A percentile compares a stretch with the other conserved stretches of the same genome.
Conservation (phyloP, 2,329 filamentous ascomycete genomes). For the Pestalotiopsis sp. region DNA sequence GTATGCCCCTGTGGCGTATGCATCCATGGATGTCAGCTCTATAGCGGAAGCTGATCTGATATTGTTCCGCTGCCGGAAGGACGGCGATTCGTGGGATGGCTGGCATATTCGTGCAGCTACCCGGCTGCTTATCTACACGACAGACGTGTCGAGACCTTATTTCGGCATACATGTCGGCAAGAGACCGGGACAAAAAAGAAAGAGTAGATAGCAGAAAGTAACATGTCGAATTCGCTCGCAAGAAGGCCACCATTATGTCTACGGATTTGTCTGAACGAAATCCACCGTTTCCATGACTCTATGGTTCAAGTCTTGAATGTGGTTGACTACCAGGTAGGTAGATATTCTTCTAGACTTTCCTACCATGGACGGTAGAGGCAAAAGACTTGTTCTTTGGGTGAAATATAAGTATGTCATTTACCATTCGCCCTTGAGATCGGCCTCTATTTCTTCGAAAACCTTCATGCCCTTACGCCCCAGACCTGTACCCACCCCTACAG, state of each 20-base stretch:
- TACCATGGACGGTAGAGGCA: no score
- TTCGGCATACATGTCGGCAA: neutral
- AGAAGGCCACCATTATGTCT: no score
- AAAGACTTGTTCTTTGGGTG: neutral
- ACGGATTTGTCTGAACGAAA: no score
- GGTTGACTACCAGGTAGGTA: no score
- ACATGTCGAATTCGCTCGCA: no score
- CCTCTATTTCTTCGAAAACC: conserved; percentile 63
- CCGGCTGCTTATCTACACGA: neutral
- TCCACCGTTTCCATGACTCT: no score
- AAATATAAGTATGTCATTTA: neutral
- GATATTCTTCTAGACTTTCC: no score
- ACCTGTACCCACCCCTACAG: conserved; percentile 69
- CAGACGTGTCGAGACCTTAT: neutral
- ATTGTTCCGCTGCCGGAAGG: neutral
- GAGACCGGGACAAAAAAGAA: neutral
- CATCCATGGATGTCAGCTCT: neutral
- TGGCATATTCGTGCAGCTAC: neutral
- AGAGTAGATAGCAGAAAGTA: neutral
- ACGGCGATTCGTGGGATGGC: neutral
- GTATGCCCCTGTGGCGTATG: neutral
- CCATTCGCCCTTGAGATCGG: neutral
- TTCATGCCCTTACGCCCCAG: conserved; percentile 62
- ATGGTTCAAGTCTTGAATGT: no score
- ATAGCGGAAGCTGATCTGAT: neutral